A percentile compares a stretch with the other conserved stretches of the same genome.
phyloP scores from a whole-genome alignment of 179 eudicot species.

The Actinidia arguta region DNA sequence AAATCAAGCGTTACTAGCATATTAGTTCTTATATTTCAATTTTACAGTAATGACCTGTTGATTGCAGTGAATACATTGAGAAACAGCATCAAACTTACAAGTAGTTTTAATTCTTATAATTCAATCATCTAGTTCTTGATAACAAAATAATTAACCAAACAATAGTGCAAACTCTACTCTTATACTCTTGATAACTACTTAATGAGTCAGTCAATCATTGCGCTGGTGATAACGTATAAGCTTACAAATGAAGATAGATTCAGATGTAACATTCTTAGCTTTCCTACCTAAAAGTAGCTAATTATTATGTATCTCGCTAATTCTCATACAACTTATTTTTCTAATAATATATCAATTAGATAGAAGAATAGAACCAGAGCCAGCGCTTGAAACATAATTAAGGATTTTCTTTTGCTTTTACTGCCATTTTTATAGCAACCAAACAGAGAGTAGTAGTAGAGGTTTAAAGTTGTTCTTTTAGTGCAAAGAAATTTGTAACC shows the following conservation, averaged over 20 bases:
- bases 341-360: no score
- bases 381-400: background rate
- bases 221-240: background rate
- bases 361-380: background rate
- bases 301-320: no score
- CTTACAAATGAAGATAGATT: background rate
- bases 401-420: background rate
- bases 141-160: background rate
- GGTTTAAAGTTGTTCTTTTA: background rate
- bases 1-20: background rate
- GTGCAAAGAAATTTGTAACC: no score
- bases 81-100: background rate
- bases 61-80: background rate
- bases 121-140: background rate
- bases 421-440: background rate
- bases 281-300: background rate
- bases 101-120: background rate
- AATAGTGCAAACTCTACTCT: background rate
- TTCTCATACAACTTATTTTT: no score
- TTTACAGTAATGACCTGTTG: background rate
- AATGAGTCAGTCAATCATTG: no score
- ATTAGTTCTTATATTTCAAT: background rate
- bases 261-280: no score
- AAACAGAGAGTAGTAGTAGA: background rate
- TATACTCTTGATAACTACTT: background rate